Conservation (phyloP, 2,329 filamentous ascomycete genomes). For the Fusarium ramigenum region DNA sequence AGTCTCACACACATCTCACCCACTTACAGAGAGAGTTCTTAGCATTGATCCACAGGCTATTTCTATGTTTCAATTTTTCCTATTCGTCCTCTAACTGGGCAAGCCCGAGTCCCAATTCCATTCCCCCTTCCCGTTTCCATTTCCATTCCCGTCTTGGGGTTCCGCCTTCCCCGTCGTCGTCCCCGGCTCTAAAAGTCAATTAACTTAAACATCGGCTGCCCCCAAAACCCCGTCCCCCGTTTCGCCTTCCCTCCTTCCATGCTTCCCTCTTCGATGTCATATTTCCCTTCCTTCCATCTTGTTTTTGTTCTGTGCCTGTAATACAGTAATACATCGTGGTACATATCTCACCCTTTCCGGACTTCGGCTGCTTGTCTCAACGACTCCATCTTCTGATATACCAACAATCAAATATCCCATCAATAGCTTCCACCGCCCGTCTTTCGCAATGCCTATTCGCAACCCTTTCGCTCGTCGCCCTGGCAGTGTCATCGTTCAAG, state of each 20-base stretch:
- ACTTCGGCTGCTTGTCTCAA: neutral
- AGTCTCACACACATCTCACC: slow-evolving; percentile 23
- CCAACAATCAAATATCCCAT: slow-evolving; percentile 12
- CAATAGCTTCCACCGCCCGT: slow-evolving; percentile 9
- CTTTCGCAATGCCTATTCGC: slow-evolving; percentile 71
- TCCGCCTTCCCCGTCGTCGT: slow-evolving; percentile 25
- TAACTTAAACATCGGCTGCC: slow-evolving; percentile 33
- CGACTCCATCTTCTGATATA: slow-evolving; percentile 14
- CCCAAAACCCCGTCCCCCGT: slow-evolving; percentile 9
- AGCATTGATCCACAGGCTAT: slow-evolving; percentile 15
- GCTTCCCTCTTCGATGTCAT: slow-evolving; percentile 6
- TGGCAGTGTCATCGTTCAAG: slow-evolving; percentile 54
- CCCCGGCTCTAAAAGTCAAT: slow-evolving; percentile 36
- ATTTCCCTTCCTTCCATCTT: slow-evolving; percentile 11
- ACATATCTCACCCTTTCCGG: neutral
- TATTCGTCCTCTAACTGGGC: neutral
- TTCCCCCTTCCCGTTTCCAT: slow-evolving; percentile 8
- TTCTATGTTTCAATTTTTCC: neutral
- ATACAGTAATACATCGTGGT: neutral
- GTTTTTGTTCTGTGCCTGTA: neutral
- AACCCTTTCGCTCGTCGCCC: slow-evolving; percentile 75
- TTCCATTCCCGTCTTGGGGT: slow-evolving; percentile 14
- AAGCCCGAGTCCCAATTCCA: slow-evolving; percentile 8
- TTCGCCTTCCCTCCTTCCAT: neutral
- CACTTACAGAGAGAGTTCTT: slow-evolving; percentile 18